A percentile compares a stretch with the other conserved stretches of the same genome.
Evolutionary conservation across 192 early-diverging fungal genomes (phyloP).

Genomic region (Coemansia sp.): DNA sequence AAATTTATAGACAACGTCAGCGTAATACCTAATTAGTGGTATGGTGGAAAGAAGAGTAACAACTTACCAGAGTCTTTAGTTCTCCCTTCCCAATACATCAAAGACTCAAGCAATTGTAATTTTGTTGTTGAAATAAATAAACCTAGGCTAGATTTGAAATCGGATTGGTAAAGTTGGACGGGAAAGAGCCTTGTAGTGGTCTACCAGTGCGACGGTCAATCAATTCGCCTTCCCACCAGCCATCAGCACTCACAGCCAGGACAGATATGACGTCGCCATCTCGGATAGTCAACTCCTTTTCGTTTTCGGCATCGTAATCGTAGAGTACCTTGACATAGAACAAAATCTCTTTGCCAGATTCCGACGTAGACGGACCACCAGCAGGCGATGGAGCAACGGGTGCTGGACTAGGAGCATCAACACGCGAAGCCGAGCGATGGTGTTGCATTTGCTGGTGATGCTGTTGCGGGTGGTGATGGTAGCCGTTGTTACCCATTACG

Average conservation of each 20-base stretch:
- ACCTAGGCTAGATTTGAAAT: slow-evolving; percentile 31
- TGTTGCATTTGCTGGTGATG: neutral
- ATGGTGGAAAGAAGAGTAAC: too few relatives aligned
- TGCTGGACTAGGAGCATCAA: slow-evolving; percentile 6
- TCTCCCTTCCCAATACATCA: too few relatives aligned
- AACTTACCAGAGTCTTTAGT: too few relatives aligned
- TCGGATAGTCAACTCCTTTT: slow-evolving; percentile 47
- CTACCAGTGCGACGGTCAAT: slow-evolving; percentile 43
- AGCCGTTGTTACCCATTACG: slow-evolving; percentile 25
- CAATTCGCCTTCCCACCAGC: slow-evolving; percentile 58
- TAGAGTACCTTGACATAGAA: slow-evolving; percentile 58
- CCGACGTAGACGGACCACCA: slow-evolving; percentile 12
- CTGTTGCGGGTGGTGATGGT: neutral
- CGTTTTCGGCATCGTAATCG: slow-evolving; percentile 55
- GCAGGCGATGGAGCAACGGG: neutral
- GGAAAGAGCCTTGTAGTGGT: slow-evolving; percentile 49
- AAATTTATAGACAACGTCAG: too few relatives aligned
- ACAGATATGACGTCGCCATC: slow-evolving; percentile 56
- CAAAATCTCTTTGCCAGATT: slow-evolving; percentile 45
- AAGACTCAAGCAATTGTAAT: neutral
- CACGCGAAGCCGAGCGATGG: slow-evolving; percentile 11
- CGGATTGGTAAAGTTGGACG: slow-evolving; percentile 55
- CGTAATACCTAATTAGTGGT: too few relatives aligned
- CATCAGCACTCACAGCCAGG: slow-evolving; percentile 46
- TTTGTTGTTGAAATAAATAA: neutral